Evolutionary conservation across 1,284 basidiomycete species (phyloP), one percentile per base, ranked within the genome.

Genomic region (Austroboletus niveus): DNA sequence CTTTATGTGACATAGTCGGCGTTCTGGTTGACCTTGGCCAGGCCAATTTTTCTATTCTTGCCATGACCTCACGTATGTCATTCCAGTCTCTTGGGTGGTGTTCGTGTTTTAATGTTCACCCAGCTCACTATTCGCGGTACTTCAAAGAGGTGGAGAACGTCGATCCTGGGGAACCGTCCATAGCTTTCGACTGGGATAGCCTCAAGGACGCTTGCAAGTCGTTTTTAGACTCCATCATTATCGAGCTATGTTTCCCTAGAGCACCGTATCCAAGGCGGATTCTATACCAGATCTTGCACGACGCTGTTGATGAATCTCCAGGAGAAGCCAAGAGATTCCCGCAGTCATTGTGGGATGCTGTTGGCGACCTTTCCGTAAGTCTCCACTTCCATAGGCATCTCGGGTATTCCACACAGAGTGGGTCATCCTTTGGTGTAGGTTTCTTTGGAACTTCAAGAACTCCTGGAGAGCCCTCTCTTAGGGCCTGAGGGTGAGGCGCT

Each of bases 211-310:
- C 83, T 36, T 81, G 85, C 60, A 77, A 77, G 58, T 90, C 87
- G 2, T 91, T 88, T 71, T 65, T 90, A 41, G 89, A 90, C 64
- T 88, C 86, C 1, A 86, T 90, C 51, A 78, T 91, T 55, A 79
- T 91, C 54, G 89, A 91, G 62, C 68, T 91, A 3, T 87, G 84
- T 61, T 82, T 91, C 55, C 88, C 88, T 5, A 68, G 74, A 42
- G 82, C 83, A 1, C 71, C 73, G 0, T 86, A 85, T 64, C 84
- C 87, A 2, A 80, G 78, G 60, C 73, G 75, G 45, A 72, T 89
- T 38, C 62, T 91, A 24, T 82, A 81, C 57, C 74, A 80, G 50
- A 78, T 88, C 36, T 72, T 91, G 29, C 78, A 78, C 49, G 85
- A 89, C 41, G 83, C 85, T 10, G 72, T 85, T 15, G 77, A 82